Conservation (phyloP, 257 asterid genomes). For the Scutellaria galericulata region DNA sequence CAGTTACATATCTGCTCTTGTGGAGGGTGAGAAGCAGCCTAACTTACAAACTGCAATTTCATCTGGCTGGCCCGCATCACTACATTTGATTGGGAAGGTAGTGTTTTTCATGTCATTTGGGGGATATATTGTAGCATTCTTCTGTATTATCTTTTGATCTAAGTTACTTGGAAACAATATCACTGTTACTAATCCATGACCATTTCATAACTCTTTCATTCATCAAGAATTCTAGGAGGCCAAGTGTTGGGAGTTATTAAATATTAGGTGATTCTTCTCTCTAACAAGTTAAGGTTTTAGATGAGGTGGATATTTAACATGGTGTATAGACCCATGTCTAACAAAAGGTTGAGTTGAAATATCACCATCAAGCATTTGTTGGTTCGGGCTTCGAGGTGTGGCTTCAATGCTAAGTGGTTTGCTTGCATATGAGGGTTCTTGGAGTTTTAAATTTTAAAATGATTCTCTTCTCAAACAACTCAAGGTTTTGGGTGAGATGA, state of each 20-base stretch:
- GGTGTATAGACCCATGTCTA: not conserved
- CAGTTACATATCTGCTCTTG: slow-evolving; percentile 93
- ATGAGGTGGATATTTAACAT: not conserved
- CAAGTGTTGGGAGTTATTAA: slow-evolving; percentile 5
- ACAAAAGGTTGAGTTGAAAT: not conserved
- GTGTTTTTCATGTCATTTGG: not conserved
- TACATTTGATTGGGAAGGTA: slow-evolving; percentile 98
- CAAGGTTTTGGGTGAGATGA: slow-evolving; percentile 5
- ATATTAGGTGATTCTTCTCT: not conserved
- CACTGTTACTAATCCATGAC: not conserved
- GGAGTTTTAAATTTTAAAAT: not conserved
- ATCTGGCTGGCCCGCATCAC: slow-evolving; percentile 94
- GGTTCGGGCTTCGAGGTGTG: too few species aligned
- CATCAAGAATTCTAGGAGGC: slow-evolving; percentile 6
- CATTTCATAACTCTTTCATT: slow-evolving; percentile 17
- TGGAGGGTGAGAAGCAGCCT: slow-evolving; percentile 65
- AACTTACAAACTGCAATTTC: slow-evolving; percentile 68
- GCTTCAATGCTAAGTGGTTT: not conserved
- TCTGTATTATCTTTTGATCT: not conserved
- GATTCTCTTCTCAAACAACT: not conserved
- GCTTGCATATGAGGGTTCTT: not conserved
- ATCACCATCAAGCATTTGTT: not conserved
- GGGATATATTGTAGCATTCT: slow-evolving; percentile 2
- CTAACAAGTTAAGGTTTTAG: not conserved
- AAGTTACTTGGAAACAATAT: not conserved